A percentile compares a stretch with the other conserved stretches of the same genome.
These are phyloP conservation scores for Colletotrichum melonis DNA, from an alignment of 2,329 filamentous ascomycete genomes.

Conservation along the genomic window DNA sequence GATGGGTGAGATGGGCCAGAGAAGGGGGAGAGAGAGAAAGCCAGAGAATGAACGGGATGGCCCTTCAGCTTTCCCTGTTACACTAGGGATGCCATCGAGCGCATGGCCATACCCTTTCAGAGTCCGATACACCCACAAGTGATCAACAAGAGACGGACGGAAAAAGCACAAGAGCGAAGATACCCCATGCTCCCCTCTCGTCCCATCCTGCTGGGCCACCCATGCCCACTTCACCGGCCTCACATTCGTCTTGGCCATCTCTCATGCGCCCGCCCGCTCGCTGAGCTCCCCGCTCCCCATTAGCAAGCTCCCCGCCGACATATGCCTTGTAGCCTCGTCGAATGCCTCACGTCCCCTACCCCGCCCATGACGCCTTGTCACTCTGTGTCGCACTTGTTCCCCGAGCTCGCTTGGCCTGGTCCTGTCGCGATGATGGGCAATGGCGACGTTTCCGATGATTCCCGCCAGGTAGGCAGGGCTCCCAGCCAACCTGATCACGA, in stretches of 20 bases:
- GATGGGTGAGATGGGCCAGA: no score
- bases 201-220: constrained; percentile 6
- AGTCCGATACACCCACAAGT: not conserved
- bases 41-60: not conserved
- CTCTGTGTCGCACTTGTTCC: constrained; percentile 18
- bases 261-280: constrained; percentile 22
- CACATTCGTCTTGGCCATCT: constrained; percentile 7
- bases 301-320: constrained; percentile 8
- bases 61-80: not conserved
- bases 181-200: not conserved
- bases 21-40: no score
- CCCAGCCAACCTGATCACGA: constrained; percentile 5
- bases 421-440: constrained; percentile 12
- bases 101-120: not conserved
- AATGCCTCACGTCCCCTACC: constrained; percentile 8
- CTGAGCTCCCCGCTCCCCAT: constrained; percentile 19
- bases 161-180: constrained; percentile 8
- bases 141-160: constrained; percentile 6
- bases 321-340: not conserved
- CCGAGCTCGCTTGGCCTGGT: constrained; percentile 23
- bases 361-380: not conserved
- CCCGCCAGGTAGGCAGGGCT: constrained; percentile 13
- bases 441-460: constrained; percentile 20
- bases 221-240: constrained; percentile 7
- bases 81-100: not conserved